These are phyloP conservation scores for Hypoxylon trugodes DNA, from an alignment of 495 filamentous ascomycete species.

Conservation along the genomic window DNA sequence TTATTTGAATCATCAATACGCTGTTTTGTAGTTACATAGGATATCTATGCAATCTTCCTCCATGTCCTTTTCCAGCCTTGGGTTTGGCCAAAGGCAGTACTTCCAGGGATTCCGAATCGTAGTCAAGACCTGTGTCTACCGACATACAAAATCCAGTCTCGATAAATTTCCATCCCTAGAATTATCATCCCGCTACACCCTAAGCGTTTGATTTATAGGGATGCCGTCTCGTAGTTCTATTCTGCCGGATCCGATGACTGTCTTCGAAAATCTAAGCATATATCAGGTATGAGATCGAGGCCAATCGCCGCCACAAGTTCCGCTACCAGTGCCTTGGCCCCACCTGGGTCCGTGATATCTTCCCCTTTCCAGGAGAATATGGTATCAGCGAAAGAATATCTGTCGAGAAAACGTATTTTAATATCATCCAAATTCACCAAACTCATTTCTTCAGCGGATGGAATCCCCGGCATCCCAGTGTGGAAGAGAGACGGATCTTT, in stretches of 20 bases:
- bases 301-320: conserved; percentile 83
- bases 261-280: conserved; percentile 53
- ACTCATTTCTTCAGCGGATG: conserved; percentile 70
- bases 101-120: too few relatives aligned
- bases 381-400: conserved; percentile 56
- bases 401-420: conserved; percentile 40
- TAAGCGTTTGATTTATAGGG: neutral
- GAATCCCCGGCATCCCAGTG: conserved; percentile 78
- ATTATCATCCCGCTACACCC: neutral
- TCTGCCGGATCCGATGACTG: neutral
- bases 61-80: too few relatives aligned
- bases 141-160: too few relatives aligned
- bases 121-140: too few relatives aligned
- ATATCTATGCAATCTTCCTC: too few relatives aligned
- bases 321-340: conserved; percentile 69
- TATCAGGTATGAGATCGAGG: conserved; percentile 66
- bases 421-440: conserved; percentile 68
- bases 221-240: neutral
- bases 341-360: conserved; percentile 21
- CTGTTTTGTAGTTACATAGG: too few relatives aligned
- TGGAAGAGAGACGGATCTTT: conserved; percentile 67
- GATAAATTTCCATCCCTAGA: too few relatives aligned
- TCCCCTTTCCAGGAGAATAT: conserved; percentile 73
- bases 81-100: too few relatives aligned
- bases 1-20: too few relatives aligned